Evolutionary conservation across 176 grass and related monocot species (phyloP).

Genomic region (Aegilops sharonensis): DNA sequence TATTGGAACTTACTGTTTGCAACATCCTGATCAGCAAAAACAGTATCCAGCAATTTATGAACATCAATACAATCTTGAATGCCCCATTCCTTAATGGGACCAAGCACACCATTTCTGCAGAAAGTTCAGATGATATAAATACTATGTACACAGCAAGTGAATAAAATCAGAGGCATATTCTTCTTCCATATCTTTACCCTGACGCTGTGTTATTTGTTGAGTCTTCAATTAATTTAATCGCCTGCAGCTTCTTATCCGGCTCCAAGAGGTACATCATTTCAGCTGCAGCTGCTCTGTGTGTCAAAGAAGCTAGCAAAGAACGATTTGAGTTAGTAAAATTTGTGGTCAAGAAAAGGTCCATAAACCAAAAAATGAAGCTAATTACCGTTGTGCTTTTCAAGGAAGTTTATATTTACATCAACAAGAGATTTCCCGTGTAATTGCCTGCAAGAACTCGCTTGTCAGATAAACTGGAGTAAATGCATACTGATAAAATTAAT

Average conservation of each 20-base stretch:
- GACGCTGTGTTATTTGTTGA: conserved; percentile 61
- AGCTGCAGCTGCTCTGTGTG: conserved; percentile 78
- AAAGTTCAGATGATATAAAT: conserved; percentile 22
- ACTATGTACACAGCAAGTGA: neutral
- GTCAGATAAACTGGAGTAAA: conserved; percentile 19
- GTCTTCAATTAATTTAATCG: conserved; percentile 95
- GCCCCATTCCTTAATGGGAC: conserved; percentile 65
- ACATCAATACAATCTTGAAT: conserved; percentile 85
- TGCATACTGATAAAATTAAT: conserved; percentile 5
- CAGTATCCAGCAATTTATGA: conserved; percentile 75
- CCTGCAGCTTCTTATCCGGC: conserved; percentile 72
- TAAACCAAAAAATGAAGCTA: neutral
- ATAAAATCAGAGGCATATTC: neutral
- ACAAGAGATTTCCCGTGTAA: conserved; percentile 82
- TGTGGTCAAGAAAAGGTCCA: neutral
- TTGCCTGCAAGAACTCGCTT: conserved; percentile 54
- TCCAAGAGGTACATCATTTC: conserved; percentile 94
- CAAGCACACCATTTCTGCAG: conserved; percentile 54
- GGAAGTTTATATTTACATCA: conserved; percentile 75
- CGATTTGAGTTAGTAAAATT: conserved; percentile 7
- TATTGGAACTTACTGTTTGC: conserved; percentile 65
- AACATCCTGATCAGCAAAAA: conserved; percentile 59
- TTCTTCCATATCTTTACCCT: conserved; percentile 52
- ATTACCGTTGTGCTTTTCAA: conserved; percentile 83
- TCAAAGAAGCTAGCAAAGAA: conserved; percentile 62